Percentiles rank a stretch among this genome's conserved stretches.
Evolutionary conservation across 2,329 filamentous ascomycete species (phyloP).

Genomic region (Aspergillus thermomutatus): DNA sequence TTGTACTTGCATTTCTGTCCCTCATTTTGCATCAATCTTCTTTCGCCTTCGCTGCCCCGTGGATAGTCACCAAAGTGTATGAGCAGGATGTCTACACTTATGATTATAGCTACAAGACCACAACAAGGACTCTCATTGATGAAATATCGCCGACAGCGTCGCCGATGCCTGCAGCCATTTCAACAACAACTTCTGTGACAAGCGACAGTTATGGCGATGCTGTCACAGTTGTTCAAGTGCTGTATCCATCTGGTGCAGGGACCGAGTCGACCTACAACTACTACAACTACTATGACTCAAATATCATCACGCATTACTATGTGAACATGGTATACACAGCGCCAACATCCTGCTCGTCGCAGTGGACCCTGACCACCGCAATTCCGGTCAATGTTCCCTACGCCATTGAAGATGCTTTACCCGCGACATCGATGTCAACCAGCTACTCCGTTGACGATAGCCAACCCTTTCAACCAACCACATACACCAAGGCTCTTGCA

Average conservation of each 20-base stretch:
- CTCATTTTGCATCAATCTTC: conserved; percentile 16
- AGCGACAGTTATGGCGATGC: conserved; percentile 9
- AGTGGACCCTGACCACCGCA: conserved; percentile 24
- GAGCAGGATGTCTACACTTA: conserved; percentile 14
- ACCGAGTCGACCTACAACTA: conserved; percentile 1
- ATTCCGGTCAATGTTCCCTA: conserved; percentile 17
- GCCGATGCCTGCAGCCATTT: conserved; percentile 20
- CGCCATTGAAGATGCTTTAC: conserved; percentile 14
- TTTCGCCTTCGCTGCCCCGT: conserved; percentile 24
- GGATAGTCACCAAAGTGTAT: conserved; percentile 29
- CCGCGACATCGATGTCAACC: conserved; percentile 18
- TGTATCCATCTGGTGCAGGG: conserved; percentile 26
- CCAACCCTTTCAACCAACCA: conserved; percentile 23
- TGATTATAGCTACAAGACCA: conserved; percentile 6
- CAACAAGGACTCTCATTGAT: conserved; percentile 13
- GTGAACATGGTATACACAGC: conserved; percentile 28
- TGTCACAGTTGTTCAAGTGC: conserved; percentile 24
- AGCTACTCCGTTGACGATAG: conserved; percentile 21
- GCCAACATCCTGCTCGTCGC: conserved; percentile 25
- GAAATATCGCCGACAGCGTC: conserved; percentile 22
- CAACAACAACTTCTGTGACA: conserved; percentile 20
- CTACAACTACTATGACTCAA: conserved; percentile 1
- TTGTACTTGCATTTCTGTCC: conserved; percentile 16
- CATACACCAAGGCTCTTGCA: conserved; percentile 22
- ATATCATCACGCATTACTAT: conserved; percentile 19